Percentiles rank a stretch among this genome's conserved stretches.
phyloP scores from a whole-genome alignment of 2,329 filamentous ascomycete species.

The Sphaerulina musiva region DNA sequence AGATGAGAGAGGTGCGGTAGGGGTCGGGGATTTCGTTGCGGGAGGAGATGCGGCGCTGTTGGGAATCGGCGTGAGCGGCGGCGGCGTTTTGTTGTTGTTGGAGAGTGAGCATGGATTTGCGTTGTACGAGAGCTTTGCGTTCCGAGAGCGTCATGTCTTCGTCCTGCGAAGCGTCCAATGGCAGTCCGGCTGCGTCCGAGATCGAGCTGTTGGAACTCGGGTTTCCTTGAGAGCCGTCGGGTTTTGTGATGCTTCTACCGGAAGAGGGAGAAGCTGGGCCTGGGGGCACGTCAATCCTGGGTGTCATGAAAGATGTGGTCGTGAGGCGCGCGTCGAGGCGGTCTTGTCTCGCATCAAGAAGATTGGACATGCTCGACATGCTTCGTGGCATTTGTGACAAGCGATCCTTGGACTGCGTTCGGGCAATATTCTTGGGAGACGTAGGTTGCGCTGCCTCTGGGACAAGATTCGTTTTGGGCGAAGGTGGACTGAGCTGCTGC shows the following conservation, averaged over 20 bases:
- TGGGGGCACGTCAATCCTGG: slow-evolving; percentile 27
- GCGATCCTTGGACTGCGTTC: slow-evolving; percentile 1
- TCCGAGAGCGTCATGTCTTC: slow-evolving; percentile 69
- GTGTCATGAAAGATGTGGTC: slow-evolving; percentile 35
- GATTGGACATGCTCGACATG: slow-evolving; percentile 27
- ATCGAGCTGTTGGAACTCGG: slow-evolving; percentile 19
- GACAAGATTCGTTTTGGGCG: slow-evolving; percentile 16
- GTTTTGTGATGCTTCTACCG: slow-evolving; percentile 1
- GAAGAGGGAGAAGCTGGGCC: slow-evolving; percentile 15
- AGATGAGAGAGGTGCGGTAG: neutral
- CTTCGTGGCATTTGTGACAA: slow-evolving; percentile 23
- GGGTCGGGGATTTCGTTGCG: slow-evolving; percentile 1
- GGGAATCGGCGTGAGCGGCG: slow-evolving; percentile 1
- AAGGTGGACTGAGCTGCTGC: neutral
- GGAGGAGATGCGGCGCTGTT: slow-evolving; percentile 6
- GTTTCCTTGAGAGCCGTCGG: slow-evolving; percentile 12
- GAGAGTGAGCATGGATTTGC: slow-evolving; percentile 9
- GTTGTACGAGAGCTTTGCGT: slow-evolving; percentile 42
- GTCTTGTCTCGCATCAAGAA: slow-evolving; percentile 51
- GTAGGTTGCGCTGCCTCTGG: too few species aligned
- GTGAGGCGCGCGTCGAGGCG: slow-evolving; percentile 42
- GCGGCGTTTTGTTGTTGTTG: neutral
- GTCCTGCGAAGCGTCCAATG: slow-evolving; percentile 11
- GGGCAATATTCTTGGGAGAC: neutral
- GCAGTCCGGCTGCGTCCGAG: slow-evolving; percentile 1